Evolutionary conservation across 140 eudicot species (phyloP).

Genomic region (Erigeron philadelphicus): DNA sequence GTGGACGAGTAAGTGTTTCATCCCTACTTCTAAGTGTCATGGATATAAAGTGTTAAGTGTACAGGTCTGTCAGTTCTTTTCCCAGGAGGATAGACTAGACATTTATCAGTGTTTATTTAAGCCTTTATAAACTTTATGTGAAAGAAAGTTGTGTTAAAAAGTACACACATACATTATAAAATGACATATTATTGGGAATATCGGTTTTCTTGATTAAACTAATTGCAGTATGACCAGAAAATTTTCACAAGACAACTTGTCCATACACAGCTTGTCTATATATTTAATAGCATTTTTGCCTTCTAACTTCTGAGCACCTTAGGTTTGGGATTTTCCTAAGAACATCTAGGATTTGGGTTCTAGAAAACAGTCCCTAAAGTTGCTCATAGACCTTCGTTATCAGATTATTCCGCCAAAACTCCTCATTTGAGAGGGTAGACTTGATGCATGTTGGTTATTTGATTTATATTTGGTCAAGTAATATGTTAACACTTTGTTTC

Average conservation of each 20-base stretch:
- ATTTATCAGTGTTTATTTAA: not conserved
- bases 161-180: too few relatives aligned
- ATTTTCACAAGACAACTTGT: too few relatives aligned
- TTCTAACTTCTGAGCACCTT: not conserved
- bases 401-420: too few relatives aligned
- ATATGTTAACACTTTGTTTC: not conserved
- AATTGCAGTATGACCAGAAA: too few relatives aligned
- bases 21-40: not conserved
- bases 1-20: slow-evolving; percentile 74
- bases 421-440: too few relatives aligned
- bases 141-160: too few relatives aligned
- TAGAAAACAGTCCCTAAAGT: too few relatives aligned
- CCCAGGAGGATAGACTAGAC: not conserved
- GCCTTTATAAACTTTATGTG: not conserved
- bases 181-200: too few relatives aligned
- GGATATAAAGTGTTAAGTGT: not conserved
- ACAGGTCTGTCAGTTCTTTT: not conserved
- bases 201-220: too few relatives aligned
- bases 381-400: too few relatives aligned
- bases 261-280: not conserved
- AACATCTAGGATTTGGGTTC: not conserved
- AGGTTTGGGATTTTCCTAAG: not conserved
- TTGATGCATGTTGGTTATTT: not conserved
- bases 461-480: not conserved
- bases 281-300: not conserved